Evolutionary conservation across 208 protist genomes (phyloP).

Genomic region (Trypanosoma scelopori): DNA sequence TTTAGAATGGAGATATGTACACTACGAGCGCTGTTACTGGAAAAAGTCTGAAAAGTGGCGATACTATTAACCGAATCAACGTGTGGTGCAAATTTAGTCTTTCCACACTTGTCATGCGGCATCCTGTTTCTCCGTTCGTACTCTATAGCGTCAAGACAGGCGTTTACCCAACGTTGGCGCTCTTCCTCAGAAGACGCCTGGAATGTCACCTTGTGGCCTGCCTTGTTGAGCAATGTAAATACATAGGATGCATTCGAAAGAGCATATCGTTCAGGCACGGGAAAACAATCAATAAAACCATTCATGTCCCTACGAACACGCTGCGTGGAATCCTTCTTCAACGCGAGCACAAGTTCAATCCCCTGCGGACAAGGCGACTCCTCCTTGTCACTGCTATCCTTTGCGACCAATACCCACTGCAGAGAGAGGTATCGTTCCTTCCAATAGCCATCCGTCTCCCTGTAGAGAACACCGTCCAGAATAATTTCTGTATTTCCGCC

Average conservation of each 20-base stretch:
- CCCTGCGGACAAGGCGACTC: neutral
- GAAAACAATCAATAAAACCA: conserved; percentile 20
- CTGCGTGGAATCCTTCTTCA: conserved; percentile 6
- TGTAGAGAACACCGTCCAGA: conserved; percentile 5
- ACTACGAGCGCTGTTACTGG: neutral
- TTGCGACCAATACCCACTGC: neutral
- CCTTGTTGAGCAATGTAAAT: conserved; percentile 15
- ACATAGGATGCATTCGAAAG: conserved; percentile 5
- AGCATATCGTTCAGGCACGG: conserved; percentile 9
- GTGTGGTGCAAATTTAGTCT: neutral
- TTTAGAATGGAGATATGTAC: neutral
- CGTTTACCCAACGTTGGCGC: conserved; percentile 6
- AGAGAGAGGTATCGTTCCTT: conserved; percentile 13
- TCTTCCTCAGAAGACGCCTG: conserved; percentile 12
- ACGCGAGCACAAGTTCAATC: conserved; percentile 8
- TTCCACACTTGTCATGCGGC: neutral
- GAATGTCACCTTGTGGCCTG: conserved; percentile 10
- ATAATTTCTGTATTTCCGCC: neutral
- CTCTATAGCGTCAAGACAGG: conserved; percentile 12
- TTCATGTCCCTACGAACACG: conserved; percentile 7
- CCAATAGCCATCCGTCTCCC: conserved; percentile 9
- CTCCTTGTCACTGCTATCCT: neutral
- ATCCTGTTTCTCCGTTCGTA: neutral
- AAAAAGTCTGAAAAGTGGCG: neutral
- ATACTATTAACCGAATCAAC: neutral